phyloP scores from a whole-genome alignment of 2,329 filamentous ascomycete species.

The Fusarium torulosum region DNA sequence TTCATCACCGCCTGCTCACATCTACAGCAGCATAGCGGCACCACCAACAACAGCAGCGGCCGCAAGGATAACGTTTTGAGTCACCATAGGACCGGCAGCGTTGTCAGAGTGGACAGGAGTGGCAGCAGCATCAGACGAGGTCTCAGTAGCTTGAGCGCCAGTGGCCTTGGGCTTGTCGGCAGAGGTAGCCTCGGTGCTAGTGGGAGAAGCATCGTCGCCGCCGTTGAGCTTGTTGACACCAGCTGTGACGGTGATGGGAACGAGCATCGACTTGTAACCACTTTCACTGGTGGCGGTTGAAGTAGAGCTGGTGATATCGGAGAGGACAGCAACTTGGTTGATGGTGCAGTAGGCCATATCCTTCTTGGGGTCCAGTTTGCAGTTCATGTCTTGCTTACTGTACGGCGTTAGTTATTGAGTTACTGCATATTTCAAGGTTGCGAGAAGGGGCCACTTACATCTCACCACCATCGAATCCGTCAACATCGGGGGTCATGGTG shows the following conservation, averaged over 20 bases:
- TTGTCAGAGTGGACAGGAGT: conserved; percentile 43
- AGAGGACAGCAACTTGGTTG: conserved; percentile 5
- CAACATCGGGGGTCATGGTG: conserved; percentile 10
- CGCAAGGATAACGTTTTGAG: conserved; percentile 53
- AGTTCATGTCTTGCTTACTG: conserved; percentile 41
- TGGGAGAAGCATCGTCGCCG: conserved; percentile 28
- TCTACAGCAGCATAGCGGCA: conserved; percentile 52
- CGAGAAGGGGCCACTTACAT: conserved; percentile 30
- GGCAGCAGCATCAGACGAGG: conserved; percentile 31
- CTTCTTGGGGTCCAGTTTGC: conserved; percentile 46
- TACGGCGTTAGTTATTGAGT: conserved; percentile 9
- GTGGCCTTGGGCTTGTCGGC: conserved; percentile 35
- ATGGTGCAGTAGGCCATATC: conserved; percentile 45
- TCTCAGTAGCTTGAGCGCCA: conserved; percentile 27
- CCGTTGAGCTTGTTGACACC: conserved; percentile 54
- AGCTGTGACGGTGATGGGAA: conserved; percentile 55
- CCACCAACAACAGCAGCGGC: conserved; percentile 55
- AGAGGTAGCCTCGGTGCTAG: conserved; percentile 31
- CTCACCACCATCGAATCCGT: conserved; percentile 21
- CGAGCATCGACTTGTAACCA: conserved; percentile 37
- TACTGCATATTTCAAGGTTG: background rate
- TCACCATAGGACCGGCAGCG: conserved; percentile 51
- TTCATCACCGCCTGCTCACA: background rate
- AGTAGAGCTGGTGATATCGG: conserved; percentile 1
- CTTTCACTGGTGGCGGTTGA: conserved; percentile 9